Evolutionary conservation across 148 eudicot genomes (phyloP).

Genomic region (Persicaria tinctoria): DNA sequence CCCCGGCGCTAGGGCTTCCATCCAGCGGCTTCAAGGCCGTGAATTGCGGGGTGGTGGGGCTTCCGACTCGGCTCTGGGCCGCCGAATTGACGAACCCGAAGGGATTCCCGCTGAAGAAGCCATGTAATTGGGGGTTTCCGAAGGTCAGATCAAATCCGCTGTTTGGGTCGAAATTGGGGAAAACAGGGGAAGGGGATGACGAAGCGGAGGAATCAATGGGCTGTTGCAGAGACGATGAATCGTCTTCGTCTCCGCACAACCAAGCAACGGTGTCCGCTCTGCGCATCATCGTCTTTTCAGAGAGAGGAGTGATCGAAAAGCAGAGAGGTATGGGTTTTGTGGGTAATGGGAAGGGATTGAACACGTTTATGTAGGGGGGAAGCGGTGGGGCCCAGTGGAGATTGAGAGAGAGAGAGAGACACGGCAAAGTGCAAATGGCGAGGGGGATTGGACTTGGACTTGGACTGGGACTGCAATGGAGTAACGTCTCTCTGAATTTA

Average conservation of each 20-base stretch:
- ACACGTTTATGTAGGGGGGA: neutral
- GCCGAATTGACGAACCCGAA: conserved; percentile 26
- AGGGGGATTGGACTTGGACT: neutral
- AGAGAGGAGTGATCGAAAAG: too few species aligned
- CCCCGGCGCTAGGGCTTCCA: conserved; percentile 20
- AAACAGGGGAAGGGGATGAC: neutral
- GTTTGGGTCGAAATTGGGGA: conserved; percentile 25
- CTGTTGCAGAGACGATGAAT: neutral
- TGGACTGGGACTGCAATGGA: neutral
- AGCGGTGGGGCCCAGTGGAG: neutral
- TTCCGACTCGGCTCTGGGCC: conserved; percentile 14
- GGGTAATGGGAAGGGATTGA: neutral
- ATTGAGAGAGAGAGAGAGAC: neutral
- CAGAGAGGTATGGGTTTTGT: too few species aligned
- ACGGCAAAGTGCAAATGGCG: neutral
- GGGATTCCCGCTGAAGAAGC: neutral
- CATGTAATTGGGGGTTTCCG: conserved; percentile 15
- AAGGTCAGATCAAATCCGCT: conserved; percentile 30
- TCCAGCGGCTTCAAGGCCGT: conserved; percentile 34
- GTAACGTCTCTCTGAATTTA: neutral
- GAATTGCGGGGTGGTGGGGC: conserved; percentile 10
- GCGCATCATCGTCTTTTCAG: too few species aligned
- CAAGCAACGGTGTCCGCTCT: too few species aligned
- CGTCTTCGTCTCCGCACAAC: too few species aligned
- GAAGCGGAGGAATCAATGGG: neutral